Evolutionary conservation across 257 asterid species (phyloP).

Genomic region (Linderniella brevidens): DNA sequence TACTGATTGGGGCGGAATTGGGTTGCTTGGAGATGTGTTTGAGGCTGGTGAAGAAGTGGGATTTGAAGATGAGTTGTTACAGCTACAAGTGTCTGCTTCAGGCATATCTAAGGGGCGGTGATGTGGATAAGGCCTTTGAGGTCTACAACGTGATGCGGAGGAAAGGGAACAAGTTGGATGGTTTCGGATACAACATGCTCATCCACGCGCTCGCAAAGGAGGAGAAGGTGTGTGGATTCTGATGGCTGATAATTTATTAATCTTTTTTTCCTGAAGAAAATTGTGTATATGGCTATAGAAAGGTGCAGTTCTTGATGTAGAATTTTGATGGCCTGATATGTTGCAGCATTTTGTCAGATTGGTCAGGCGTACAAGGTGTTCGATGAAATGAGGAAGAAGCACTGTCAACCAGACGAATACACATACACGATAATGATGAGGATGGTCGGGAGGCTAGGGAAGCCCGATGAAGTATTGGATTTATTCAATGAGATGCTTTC

Average conservation of each 20-base stretch:
- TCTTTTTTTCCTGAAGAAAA: too few species aligned
- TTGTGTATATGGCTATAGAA: too few species aligned
- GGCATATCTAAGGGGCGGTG: slow-evolving; percentile 53
- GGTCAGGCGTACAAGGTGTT: slow-evolving; percentile 50
- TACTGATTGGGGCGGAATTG: slow-evolving; percentile 45
- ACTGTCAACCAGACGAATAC: slow-evolving; percentile 68
- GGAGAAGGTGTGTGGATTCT: slow-evolving; percentile 37
- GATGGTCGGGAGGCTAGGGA: slow-evolving; percentile 62
- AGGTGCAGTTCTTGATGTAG: neutral
- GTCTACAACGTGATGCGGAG: slow-evolving; percentile 41
- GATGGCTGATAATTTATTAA: neutral
- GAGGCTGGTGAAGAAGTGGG: slow-evolving; percentile 67
- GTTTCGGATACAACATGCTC: slow-evolving; percentile 70
- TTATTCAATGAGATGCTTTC: slow-evolving; percentile 70
- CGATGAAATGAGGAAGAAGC: slow-evolving; percentile 68
- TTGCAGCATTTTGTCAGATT: slow-evolving; percentile 61
- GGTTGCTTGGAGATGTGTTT: slow-evolving; percentile 56
- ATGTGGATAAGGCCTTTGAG: slow-evolving; percentile 28
- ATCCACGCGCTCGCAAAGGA: slow-evolving; percentile 70
- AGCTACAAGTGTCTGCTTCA: slow-evolving; percentile 85
- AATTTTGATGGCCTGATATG: slow-evolving; percentile 48
- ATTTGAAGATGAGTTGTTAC: slow-evolving; percentile 46
- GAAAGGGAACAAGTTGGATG: slow-evolving; percentile 61
- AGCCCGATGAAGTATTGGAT: slow-evolving; percentile 44
- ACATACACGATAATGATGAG: slow-evolving; percentile 75